Conservation (phyloP, 495 filamentous ascomycete species). For the Penicillium mononematosum region DNA sequence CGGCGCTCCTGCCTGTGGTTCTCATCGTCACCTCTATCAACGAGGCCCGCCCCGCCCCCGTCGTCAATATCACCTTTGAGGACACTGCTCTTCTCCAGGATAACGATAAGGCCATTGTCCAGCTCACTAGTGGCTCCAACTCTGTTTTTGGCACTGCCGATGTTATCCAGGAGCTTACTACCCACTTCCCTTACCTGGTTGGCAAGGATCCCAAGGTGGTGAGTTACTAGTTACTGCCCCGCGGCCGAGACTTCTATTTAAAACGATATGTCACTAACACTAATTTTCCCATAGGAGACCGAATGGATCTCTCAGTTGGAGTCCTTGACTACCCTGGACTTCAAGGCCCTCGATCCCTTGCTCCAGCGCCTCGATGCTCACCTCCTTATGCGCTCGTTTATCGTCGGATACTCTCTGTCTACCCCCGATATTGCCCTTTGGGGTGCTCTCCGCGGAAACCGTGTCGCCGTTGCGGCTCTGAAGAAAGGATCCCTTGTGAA, state of each 20-base stretch:
- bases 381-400: slow-evolving; percentile 79
- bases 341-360: slow-evolving; percentile 74
- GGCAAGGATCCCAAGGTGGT: slow-evolving; percentile 48
- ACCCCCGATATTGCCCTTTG: slow-evolving; percentile 80
- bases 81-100: slow-evolving; percentile 45
- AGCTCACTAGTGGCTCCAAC: slow-evolving; percentile 36
- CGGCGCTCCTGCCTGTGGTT: slow-evolving; percentile 47
- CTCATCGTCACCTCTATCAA: slow-evolving; percentile 53
- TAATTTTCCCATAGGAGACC: slow-evolving; percentile 37
- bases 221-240: slow-evolving; percentile 16
- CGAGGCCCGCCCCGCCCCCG: slow-evolving; percentile 41
- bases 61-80: slow-evolving; percentile 49
- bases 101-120: slow-evolving; percentile 43
- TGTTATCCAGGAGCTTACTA: slow-evolving; percentile 40
- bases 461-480: slow-evolving; percentile 75
- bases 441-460: slow-evolving; percentile 81
- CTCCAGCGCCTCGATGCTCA: slow-evolving; percentile 80
- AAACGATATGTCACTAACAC: slow-evolving; percentile 8
- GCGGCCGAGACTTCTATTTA: not conserved
- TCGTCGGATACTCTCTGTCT: slow-evolving; percentile 78
- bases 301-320: slow-evolving; percentile 58
- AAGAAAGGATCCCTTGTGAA: slow-evolving; percentile 77
- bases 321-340: slow-evolving; percentile 61
- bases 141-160: slow-evolving; percentile 38
- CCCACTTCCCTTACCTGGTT: slow-evolving; percentile 42